Percentiles rank a stretch among this genome's conserved stretches.
Conservation (phyloP, 169 alveolate species). For the Eimeria necatrix region DNA sequence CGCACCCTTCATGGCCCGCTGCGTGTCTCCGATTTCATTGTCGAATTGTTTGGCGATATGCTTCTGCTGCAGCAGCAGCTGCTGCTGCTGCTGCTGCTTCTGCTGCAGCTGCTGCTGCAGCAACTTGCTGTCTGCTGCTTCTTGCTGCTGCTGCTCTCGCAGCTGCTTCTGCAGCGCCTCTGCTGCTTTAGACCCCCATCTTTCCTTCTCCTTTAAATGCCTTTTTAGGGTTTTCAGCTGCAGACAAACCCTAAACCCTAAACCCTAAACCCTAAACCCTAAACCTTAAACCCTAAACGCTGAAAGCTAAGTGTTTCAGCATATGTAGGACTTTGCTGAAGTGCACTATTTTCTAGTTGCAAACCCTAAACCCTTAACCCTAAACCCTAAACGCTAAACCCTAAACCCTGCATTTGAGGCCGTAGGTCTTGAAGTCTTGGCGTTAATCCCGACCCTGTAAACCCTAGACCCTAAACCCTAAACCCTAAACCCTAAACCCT, state of each 20-base stretch:
- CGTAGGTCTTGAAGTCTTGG: too few species aligned
- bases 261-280: too few species aligned
- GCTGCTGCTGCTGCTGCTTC: not conserved
- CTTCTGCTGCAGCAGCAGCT: slow-evolving; percentile 6
- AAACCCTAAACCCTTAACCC: slow-evolving; percentile 14
- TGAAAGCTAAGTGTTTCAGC: too few species aligned
- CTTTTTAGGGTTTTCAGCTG: not conserved
- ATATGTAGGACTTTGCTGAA: too few species aligned
- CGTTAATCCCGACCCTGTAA: too few species aligned
- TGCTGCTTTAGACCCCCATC: not conserved
- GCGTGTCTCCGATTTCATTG: not conserved
- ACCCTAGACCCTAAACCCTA: too few species aligned
- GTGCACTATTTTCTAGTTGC: too few species aligned
- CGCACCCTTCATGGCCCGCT: not conserved
- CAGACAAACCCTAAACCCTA: too few species aligned
- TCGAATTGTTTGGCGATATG: slow-evolving; percentile 19
- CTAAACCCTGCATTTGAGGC: too few species aligned
- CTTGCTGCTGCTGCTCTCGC: not conserved
- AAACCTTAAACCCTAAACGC: too few species aligned
- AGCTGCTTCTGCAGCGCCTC: not conserved
- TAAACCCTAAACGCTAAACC: not conserved
- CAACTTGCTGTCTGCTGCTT: not conserved
- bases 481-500: too few species aligned
- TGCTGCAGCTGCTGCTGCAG: not conserved
- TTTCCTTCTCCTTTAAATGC: not conserved